A percentile compares a stretch with the other conserved stretches of the same genome.
Conservation (phyloP, 495 filamentous ascomycete species). For the Letharia lupina region DNA sequence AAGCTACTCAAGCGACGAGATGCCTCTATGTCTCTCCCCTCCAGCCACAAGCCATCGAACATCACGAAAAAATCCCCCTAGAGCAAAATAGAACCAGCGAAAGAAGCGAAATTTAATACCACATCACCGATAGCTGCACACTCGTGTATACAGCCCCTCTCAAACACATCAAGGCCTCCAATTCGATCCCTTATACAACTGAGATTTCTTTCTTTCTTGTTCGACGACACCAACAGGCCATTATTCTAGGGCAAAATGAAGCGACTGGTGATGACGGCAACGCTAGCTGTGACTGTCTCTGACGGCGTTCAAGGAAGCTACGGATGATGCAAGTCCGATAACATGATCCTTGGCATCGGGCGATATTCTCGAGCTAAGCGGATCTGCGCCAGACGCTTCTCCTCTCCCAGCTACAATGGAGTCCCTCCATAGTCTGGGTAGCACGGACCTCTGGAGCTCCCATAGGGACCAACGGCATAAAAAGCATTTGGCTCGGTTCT, state of each 20-base stretch:
- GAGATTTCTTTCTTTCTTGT: constrained; percentile 13
- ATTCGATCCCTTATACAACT: constrained; percentile 15
- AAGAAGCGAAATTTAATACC: background rate
- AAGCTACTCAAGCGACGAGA: background rate
- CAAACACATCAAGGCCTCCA: constrained; percentile 11
- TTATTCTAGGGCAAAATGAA: background rate
- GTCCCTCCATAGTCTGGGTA: background rate
- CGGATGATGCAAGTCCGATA: constrained; percentile 4
- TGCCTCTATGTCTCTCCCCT: background rate
- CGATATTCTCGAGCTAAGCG: background rate
- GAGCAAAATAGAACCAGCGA: constrained; percentile 7
- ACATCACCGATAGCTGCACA: constrained; percentile 1
- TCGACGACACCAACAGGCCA: constrained; percentile 9
- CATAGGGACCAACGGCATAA: background rate
- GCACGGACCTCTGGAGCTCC: background rate
- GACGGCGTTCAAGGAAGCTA: constrained; percentile 3
- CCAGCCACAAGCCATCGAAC: constrained; percentile 9
- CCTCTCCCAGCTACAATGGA: constrained; percentile 1
- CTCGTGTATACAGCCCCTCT: background rate
- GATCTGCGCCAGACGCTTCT: background rate
- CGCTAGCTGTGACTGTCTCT: background rate
- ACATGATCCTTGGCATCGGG: background rate
- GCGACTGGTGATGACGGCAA: background rate
- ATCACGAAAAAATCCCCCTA: background rate
- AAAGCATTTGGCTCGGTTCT: constrained; percentile 1